phyloP scores from a whole-genome alignment of 441 rosid species.

The Aquilaria agallochum region DNA sequence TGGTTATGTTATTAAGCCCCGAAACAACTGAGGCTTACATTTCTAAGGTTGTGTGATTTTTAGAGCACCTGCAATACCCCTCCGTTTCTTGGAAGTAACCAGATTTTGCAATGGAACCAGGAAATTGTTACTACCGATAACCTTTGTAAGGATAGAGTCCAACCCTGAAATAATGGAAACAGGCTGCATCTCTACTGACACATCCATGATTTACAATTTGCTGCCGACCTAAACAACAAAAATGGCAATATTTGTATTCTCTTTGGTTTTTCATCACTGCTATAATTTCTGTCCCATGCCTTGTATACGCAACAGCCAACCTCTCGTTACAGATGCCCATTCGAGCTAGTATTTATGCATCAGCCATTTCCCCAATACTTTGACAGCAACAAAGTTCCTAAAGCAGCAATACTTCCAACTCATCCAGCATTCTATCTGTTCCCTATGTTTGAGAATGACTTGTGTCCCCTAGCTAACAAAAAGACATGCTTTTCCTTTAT shows the following conservation, averaged over 20 bases:
- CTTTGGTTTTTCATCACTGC: slow-evolving; percentile 74
- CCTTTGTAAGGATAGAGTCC: slow-evolving; percentile 74
- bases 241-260: slow-evolving; percentile 75
- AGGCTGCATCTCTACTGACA: slow-evolving; percentile 69
- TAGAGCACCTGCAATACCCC: too few relatives aligned
- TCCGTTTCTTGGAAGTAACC: too few relatives aligned
- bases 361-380: slow-evolving; percentile 27
- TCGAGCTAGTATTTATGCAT: slow-evolving; percentile 17
- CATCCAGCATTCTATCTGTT: slow-evolving; percentile 49
- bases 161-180: slow-evolving; percentile 69
- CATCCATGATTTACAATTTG: slow-evolving; percentile 54
- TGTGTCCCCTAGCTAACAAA: slow-evolving; percentile 63
- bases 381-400: slow-evolving; percentile 26
- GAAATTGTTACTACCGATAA: slow-evolving; percentile 46
- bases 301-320: slow-evolving; percentile 57
- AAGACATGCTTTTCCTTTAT: slow-evolving; percentile 56
- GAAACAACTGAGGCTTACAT: too few relatives aligned
- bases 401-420: slow-evolving; percentile 44
- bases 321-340: slow-evolving; percentile 67
- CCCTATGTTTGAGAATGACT: slow-evolving; percentile 59
- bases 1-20: too few relatives aligned
- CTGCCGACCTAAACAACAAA: slow-evolving; percentile 60
- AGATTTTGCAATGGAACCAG: too few relatives aligned
- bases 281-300: slow-evolving; percentile 54
- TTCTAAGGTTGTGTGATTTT: too few relatives aligned